Evolutionary conservation across 2,329 filamentous ascomycete species (phyloP), one percentile per base, ranked within the genome.

Genomic region (Cercospora beticola): DNA sequence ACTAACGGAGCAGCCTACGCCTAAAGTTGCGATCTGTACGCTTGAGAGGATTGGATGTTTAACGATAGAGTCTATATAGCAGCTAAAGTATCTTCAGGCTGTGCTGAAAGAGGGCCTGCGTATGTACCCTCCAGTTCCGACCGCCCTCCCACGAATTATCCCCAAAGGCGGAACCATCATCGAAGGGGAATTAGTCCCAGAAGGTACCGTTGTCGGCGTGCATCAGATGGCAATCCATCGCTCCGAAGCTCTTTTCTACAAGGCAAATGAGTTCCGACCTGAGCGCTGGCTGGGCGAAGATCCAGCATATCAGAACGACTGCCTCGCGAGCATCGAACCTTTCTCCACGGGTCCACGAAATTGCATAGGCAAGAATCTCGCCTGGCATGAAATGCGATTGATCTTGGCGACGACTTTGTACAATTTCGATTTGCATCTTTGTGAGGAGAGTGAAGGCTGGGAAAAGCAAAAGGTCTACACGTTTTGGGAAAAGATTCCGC

Each of bases 361-460:
- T 56, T 76, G 74, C 52, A 40, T 74, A 5, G 74, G 74, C 14
- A 69, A 65, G 65, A 73, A 77, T 71, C 73, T 82, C 9, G 80
- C 80, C 1, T 80, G 77, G 68, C 75, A 78, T 59, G 79, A 82
- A 69, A 77, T 80, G 71, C 74, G 77, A 4, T 60, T 83, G 4
- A 73, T 81, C 0, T 52, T 73, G 21, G 64, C 56, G 1, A 68
- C 62, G 8, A 59, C 57, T 1, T 46, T 73, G 49, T 23, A 68
- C 14, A 46, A 54, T 23, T 72, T 71, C 43, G 68, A 73, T 18
- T 31, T 71, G 40, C 52, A 69, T 18, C 30, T 73, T 28, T 46
- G 63, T 7, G n/a, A 43, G 4, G 68, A 65, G 36, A 62, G 46
- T 4, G 31, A 36, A 10, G 31, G 57, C 12, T 66, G 68, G 68